These are phyloP conservation scores for Backusella westeae DNA, from an alignment of 192 early-diverging fungal genomes.

Conservation along the genomic window DNA sequence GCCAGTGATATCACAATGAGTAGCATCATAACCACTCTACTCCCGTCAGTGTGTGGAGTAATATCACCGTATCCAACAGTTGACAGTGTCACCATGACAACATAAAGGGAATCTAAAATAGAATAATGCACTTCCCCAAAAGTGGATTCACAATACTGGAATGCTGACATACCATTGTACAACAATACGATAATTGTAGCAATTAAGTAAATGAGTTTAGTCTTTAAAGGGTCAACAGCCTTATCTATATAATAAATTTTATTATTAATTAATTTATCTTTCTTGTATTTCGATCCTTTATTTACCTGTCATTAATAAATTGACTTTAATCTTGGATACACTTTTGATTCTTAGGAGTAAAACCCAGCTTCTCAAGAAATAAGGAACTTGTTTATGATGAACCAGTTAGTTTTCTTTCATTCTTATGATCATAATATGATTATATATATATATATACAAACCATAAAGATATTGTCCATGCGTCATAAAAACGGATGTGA, in stretches of 20 bases:
- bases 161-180: constrained; percentile 59
- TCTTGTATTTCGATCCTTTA: background rate
- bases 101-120: constrained; percentile 41
- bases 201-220: constrained; percentile 53
- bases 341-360: constrained; percentile 54
- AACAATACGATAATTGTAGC: constrained; percentile 49
- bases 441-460: background rate
- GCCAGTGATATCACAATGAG: constrained; percentile 61
- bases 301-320: constrained; percentile 48
- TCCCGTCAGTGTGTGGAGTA: constrained; percentile 49
- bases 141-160: constrained; percentile 58
- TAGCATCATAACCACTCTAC: constrained; percentile 55
- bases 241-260: constrained; percentile 30
- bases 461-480: constrained; percentile 48
- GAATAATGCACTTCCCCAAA: constrained; percentile 37
- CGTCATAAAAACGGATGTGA: constrained; percentile 42
- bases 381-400: constrained; percentile 43
- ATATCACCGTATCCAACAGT: constrained; percentile 77
- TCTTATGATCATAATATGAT: background rate
- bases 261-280: background rate
- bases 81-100: constrained; percentile 65
- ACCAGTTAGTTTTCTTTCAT: background rate
- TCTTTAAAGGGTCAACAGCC: constrained; percentile 46
- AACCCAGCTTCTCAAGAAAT: constrained; percentile 59
- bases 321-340: constrained; percentile 51